Base-by-base conservation (phyloP, 768 basidiomycete genomes). In the Candolleomyces aberdarensis region DNA sequence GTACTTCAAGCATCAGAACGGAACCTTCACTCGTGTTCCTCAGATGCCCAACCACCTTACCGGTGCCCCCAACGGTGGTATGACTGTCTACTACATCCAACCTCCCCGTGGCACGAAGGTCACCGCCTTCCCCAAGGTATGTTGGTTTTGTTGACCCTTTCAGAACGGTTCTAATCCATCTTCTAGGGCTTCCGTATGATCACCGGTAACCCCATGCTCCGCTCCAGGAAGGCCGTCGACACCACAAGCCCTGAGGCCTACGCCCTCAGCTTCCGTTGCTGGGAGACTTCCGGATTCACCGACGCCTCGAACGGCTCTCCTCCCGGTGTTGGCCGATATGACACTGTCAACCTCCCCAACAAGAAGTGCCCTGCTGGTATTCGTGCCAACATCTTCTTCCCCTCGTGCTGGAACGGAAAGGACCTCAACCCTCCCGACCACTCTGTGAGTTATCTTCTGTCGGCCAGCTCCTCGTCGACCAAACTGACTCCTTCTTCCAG, bases 11-110 rank as follows among this genome's bases (percentile, higher is more conserved):
- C 41, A 43, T 46, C 9, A 17, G 19, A 61, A 61, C 29, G 60
- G 60, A n/a, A 50, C 14, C 29, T 61, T 40, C 49, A 50, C 41
- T 49, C 60, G 60, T 19, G 60, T 61, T 52, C 60, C 60, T 43
- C 60, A 61, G 57, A 40, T 36, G n/a, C 55, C 60, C 48, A 61
- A 61, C 56, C 60, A 61, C 20, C 32, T 57, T 29, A 61, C 60
- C 11, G 60, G 60, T 29, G 43, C 13, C 20, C 60, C 60, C 48
- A 56, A 61, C 48, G 60, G 60, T 51, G 60, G 60, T 26, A 61
- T 61, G 60, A 61, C 60, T 14, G 55, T 61, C 19, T 61, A 61
- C 60, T 61, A 61, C 56, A 61, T 61, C 40, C 54, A 61, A 39
- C 60, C 60, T 17, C 56, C 60, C 36, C 44, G 48, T 31, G 47